Evolutionary conservation across 2,329 filamentous ascomycete genomes (phyloP), one percentile per base, ranked within the genome.

Genomic region (Colletotrichum sp.): DNA sequence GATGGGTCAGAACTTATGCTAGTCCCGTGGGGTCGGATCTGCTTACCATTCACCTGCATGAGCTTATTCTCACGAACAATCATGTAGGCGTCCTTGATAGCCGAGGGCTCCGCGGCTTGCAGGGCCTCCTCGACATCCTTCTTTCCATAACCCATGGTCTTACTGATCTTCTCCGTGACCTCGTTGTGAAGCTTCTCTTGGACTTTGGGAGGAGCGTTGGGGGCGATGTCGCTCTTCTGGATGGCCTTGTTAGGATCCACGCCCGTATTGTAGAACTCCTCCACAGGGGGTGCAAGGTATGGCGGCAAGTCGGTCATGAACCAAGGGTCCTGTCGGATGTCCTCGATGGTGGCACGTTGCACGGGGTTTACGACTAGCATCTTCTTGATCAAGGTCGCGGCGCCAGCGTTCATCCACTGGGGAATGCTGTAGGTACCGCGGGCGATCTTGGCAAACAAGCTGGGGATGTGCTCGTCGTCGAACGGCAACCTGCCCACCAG

Each of bases 1-100:
- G 34, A 71, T 49, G 59, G 49, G 34, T 30, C 18, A 57, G 28
- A 28, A 59, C 6, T 26, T 18, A 34, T 16, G 15, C 9, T 21
- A 30, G 39, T 10, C 39, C 18, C 18, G 3, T n/a, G 24, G 18
- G 12, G 10, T 30, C 24, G 55, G 13, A 28, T 60, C 36, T 30
- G 92, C 95, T 92, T 89, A 98, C 95, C 96, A 84, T 96, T 98
- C 71, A 93, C 93, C 84, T 96, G 95, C 96, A 99, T 99, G 83
- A 99, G 91, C 84, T 98, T 97, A 83, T 99, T 99, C 85, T 99
- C 97, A 69, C 96, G 93, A 30, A 99, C 95, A 84, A 99, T 99
- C 86, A 98, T 93, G 87, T 99, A 99, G 2, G 97, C 97, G 86
- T 99, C 97, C 87, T 99, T 99, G 89, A 99, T 98, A 13, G 97